phyloP scores from a whole-genome alignment of 106 monocot genomes.

The Acorus gramineus region DNA sequence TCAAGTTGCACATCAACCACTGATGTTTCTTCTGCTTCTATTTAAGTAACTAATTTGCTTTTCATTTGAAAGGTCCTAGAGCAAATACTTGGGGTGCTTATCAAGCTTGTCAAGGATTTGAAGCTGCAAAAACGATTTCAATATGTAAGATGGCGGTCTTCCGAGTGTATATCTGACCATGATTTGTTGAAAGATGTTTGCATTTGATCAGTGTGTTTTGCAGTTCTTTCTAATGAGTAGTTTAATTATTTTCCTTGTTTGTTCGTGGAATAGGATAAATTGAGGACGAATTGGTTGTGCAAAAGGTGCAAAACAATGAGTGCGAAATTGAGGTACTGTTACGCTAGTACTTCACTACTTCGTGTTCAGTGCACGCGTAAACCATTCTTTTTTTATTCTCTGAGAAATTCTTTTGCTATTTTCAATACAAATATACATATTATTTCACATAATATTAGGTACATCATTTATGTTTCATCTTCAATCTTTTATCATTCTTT shows the following conservation, averaged over 20 bases:
- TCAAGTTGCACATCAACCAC: not conserved
- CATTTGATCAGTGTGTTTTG: not conserved
- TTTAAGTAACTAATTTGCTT: not conserved
- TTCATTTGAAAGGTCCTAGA: constrained; percentile 57
- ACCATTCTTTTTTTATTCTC: too few species aligned
- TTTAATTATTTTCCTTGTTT: not conserved
- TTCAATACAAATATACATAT: too few species aligned
- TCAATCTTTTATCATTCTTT: too few species aligned
- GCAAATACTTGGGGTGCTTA: constrained; percentile 81
- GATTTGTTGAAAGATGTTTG: too few species aligned
- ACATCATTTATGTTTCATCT: too few species aligned
- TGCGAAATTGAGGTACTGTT: constrained; percentile 77
- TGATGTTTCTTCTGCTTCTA: not conserved
- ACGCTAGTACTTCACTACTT: too few species aligned
- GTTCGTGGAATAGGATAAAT: constrained; percentile 59
- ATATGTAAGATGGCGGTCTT: constrained; percentile 53
- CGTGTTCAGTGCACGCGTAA: too few species aligned
- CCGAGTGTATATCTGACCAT: too few species aligned
- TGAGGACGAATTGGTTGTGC: constrained; percentile 87
- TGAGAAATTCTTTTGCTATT: too few species aligned
- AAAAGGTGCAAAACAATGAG: constrained; percentile 98
- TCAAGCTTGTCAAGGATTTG: constrained; percentile 92
- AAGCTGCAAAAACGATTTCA: constrained; percentile 91
- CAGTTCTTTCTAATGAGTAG: not conserved
- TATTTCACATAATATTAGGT: too few species aligned